Evolutionary conservation across 2,329 filamentous ascomycete species (phyloP).

Genomic region (Fusarium cicatricum): DNA sequence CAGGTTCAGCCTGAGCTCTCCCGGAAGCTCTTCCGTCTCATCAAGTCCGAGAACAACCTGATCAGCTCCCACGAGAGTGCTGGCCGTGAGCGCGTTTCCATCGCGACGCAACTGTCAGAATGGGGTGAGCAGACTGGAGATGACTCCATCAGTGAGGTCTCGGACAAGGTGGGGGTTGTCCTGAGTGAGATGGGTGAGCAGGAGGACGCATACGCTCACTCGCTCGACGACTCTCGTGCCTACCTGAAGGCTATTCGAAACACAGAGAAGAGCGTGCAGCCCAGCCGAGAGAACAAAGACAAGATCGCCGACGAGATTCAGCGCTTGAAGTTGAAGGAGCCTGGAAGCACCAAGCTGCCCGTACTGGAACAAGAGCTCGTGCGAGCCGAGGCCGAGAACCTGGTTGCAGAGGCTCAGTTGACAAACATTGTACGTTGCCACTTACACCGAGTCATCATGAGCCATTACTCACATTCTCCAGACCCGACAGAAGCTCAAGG

Average conservation of each 20-base stretch:
- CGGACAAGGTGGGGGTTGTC: slow-evolving; percentile 94
- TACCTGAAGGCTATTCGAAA: slow-evolving; percentile 93
- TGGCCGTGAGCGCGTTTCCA: slow-evolving; percentile 81
- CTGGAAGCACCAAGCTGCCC: slow-evolving; percentile 80
- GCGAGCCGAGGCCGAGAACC: slow-evolving; percentile 90
- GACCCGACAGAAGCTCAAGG: slow-evolving; percentile 96
- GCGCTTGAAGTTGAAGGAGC: slow-evolving; percentile 91
- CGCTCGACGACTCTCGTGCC: slow-evolving; percentile 83
- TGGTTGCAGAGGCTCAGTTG: slow-evolving; percentile 96
- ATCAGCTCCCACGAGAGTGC: slow-evolving; percentile 86
- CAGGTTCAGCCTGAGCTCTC: slow-evolving; percentile 87
- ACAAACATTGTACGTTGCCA: slow-evolving; percentile 80
- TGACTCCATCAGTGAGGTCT: slow-evolving; percentile 86
- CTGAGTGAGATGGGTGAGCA: slow-evolving; percentile 93
- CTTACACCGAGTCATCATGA: neutral
- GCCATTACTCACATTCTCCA: slow-evolving; percentile 48
- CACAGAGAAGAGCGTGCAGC: slow-evolving; percentile 94
- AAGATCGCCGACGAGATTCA: slow-evolving; percentile 95
- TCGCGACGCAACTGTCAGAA: slow-evolving; percentile 91
- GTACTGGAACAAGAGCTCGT: slow-evolving; percentile 96
- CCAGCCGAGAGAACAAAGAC: slow-evolving; percentile 83
- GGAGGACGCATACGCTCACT: slow-evolving; percentile 87
- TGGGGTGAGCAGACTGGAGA: slow-evolving; percentile 95
- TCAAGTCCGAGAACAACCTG: slow-evolving; percentile 93
- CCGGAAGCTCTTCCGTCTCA: slow-evolving; percentile 87